Conservation (phyloP, 176 grass and related monocot species). For the Triticum monococcum region DNA sequence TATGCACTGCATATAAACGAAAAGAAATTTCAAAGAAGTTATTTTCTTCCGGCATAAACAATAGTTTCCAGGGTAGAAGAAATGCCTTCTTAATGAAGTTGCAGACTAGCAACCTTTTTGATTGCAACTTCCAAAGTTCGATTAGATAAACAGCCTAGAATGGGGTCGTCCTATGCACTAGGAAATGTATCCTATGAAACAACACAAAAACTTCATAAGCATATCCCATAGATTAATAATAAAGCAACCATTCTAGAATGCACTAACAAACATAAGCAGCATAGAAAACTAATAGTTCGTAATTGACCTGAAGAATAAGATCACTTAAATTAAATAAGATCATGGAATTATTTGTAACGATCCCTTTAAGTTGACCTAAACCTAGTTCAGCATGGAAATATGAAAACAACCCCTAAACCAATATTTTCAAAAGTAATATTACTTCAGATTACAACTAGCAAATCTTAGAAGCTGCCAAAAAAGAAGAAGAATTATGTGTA, state of each 20-base stretch:
- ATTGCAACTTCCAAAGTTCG: neutral
- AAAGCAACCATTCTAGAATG: too few species aligned
- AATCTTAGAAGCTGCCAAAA: neutral
- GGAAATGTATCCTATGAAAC: neutral
- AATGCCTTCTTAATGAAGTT: neutral
- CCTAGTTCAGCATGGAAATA: neutral
- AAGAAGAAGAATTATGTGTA: neutral
- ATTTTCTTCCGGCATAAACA: neutral
- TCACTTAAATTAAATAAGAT: neutral
- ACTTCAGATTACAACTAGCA: neutral
- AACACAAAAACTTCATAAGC: neutral
- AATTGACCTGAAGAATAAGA: too few species aligned
- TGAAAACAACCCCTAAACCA: too few species aligned
- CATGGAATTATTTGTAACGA: neutral
- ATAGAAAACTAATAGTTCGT: too few species aligned
- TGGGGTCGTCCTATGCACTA: neutral
- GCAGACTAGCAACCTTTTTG: neutral
- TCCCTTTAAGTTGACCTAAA: neutral
- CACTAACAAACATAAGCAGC: too few species aligned
- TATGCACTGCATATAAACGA: too few species aligned
- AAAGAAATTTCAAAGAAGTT: neutral
- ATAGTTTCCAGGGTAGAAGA: neutral
- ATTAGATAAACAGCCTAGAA: neutral
- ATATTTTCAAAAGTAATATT: too few species aligned
- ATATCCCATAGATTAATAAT: too few species aligned